A percentile compares a stretch with the other conserved stretches of the same genome.
Conservation (phyloP, 2,329 filamentous ascomycete species). For the Aaosphaeria arxii region DNA sequence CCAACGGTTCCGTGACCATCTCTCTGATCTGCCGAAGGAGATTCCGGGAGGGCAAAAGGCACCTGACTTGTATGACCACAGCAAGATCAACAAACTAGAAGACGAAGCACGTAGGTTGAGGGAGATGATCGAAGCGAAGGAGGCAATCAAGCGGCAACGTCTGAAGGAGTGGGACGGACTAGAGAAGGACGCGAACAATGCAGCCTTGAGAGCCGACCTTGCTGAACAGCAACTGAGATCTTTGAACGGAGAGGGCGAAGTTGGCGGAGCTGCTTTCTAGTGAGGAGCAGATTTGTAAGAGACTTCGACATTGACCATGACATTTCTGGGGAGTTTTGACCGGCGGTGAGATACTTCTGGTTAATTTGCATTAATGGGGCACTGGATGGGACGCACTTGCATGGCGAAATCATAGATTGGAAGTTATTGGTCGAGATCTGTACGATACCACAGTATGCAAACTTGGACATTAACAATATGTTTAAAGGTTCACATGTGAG, state of each 20-base stretch:
- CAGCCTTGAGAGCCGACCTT: slow-evolving; percentile 44
- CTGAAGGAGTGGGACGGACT: slow-evolving; percentile 47
- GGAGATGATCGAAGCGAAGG: slow-evolving; percentile 46
- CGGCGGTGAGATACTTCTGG: neutral
- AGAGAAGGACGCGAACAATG: slow-evolving; percentile 43
- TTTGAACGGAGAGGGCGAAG: slow-evolving; percentile 39
- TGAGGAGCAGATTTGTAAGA: neutral
- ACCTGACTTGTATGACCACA: slow-evolving; percentile 42
- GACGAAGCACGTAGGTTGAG: slow-evolving; percentile 47
- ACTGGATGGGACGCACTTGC: too few species aligned
- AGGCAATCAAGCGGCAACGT: slow-evolving; percentile 41
- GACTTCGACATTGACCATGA: neutral
- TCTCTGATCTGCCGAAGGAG: slow-evolving; percentile 44
- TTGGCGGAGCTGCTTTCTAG: slow-evolving; percentile 37
- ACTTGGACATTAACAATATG: too few species aligned
- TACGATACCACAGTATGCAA: too few species aligned
- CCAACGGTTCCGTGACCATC: slow-evolving; percentile 43
- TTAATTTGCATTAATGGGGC: neutral
- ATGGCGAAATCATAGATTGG: too few species aligned
- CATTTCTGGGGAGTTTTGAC: neutral
- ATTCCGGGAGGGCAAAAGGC: slow-evolving; percentile 45
- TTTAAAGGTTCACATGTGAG: too few species aligned
- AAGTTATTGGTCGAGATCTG: too few species aligned
- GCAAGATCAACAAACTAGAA: slow-evolving; percentile 44
- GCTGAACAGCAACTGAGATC: slow-evolving; percentile 46